Conservation (phyloP, 2,329 filamentous ascomycete genomes). For the Aspergillus pseudoviridinutans region DNA sequence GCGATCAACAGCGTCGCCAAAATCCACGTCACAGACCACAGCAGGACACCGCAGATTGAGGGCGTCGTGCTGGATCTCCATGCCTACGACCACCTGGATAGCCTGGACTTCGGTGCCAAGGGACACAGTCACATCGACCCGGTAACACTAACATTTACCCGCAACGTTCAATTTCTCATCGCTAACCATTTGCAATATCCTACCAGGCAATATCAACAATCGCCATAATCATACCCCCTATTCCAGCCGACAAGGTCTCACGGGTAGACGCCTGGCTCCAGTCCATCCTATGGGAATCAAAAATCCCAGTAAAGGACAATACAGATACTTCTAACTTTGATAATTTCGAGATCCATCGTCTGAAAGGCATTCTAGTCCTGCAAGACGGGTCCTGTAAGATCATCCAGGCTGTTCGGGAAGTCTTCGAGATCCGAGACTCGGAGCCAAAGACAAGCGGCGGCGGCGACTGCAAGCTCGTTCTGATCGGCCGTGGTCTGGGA, state of each 20-base stretch:
- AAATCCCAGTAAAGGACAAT: constrained; percentile 18
- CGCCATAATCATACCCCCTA: constrained; percentile 61
- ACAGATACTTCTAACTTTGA: constrained; percentile 20
- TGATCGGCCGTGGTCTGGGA: constrained; percentile 45
- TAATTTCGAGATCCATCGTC: constrained; percentile 75
- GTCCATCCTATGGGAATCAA: constrained; percentile 73
- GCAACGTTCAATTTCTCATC: background rate
- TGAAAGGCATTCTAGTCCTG: constrained; percentile 75
- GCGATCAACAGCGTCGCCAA: constrained; percentile 89
- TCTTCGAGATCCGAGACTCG: constrained; percentile 82
- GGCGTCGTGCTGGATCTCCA: constrained; percentile 85
- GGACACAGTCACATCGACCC: constrained; percentile 90
- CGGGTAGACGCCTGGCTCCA: constrained; percentile 77
- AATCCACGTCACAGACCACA: constrained; percentile 75
- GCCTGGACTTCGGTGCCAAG: constrained; percentile 66
- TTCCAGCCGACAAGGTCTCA: constrained; percentile 56
- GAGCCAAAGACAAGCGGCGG: constrained; percentile 17
- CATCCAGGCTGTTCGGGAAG: constrained; percentile 85
- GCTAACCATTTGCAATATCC: background rate
- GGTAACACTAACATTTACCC: constrained; percentile 38
- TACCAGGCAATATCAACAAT: constrained; percentile 76
- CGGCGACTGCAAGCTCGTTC: constrained; percentile 41
- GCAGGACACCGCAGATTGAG: constrained; percentile 75
- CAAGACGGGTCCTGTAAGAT: constrained; percentile 65
- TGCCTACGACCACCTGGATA: constrained; percentile 80